These are phyloP conservation scores for Phoma sp. DNA, from an alignment of 2,329 filamentous ascomycete species.

Conservation along the genomic window DNA sequence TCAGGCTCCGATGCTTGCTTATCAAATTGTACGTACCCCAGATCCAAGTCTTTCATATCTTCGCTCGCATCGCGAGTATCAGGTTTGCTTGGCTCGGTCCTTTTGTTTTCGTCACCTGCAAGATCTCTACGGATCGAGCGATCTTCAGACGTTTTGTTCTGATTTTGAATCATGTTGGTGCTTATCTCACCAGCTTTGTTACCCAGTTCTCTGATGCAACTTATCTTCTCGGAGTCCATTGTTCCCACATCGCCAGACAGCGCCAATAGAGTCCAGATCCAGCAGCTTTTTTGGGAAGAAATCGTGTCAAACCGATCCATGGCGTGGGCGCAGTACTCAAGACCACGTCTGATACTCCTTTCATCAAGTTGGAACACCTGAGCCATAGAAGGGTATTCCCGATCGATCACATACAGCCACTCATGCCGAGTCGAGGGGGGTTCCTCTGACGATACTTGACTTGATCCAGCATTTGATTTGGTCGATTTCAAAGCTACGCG, in stretches of 20 bases:
- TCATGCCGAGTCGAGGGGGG: slow-evolving; percentile 45
- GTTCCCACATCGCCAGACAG: slow-evolving; percentile 75
- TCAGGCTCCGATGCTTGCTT: not conserved
- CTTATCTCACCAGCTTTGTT: slow-evolving; percentile 72
- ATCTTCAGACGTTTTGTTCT: slow-evolving; percentile 1
- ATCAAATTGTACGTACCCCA: slow-evolving; percentile 1
- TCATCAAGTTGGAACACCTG: slow-evolving; percentile 65
- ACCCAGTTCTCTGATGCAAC: slow-evolving; percentile 77
- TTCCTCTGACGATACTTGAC: slow-evolving; percentile 12
- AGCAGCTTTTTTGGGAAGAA: slow-evolving; percentile 72
- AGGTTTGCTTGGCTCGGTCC: not conserved
- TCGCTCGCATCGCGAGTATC: not conserved
- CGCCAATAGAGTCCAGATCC: slow-evolving; percentile 85
- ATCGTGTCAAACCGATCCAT: slow-evolving; percentile 66
- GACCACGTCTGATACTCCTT: slow-evolving; percentile 67
- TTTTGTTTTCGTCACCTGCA: not conserved
- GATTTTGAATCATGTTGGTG: slow-evolving; percentile 34
- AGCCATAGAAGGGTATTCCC: slow-evolving; percentile 52
- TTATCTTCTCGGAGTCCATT: slow-evolving; percentile 76
- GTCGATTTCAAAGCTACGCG: slow-evolving; percentile 61
- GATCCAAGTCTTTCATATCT: not conserved
- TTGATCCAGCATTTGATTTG: slow-evolving; percentile 10
- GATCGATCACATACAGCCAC: slow-evolving; percentile 39
- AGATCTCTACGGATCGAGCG: not conserved
- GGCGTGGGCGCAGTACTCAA: slow-evolving; percentile 68